Evolutionary conservation across 176 grass and related monocot species (phyloP).

Genomic region (Avena sativa): DNA sequence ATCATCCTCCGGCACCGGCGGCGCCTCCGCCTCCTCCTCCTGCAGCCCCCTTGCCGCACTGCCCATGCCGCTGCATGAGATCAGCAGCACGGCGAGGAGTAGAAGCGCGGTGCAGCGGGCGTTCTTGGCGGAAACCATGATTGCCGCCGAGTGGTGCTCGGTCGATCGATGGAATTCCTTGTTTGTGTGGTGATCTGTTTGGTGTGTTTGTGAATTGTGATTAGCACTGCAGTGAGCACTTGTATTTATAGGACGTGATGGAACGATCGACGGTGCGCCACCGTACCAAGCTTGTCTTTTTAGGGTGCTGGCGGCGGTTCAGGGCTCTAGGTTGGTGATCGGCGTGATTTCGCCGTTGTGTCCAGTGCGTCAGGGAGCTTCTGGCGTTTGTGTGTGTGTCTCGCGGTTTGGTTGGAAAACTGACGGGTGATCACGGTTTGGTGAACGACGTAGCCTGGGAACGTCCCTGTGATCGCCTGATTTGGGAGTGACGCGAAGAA

Average conservation of each 20-base stretch:
- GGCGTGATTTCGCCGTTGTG: conserved; percentile 2
- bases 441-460: neutral
- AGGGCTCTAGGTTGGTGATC: neutral
- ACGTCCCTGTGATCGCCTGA: too few species aligned
- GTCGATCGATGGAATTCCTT: neutral
- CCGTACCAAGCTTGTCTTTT: neutral
- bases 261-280: neutral
- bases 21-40: neutral
- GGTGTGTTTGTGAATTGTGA: neutral
- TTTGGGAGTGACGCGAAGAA: too few species aligned
- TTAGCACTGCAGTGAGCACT: neutral
- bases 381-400: neutral
- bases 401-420: conserved; percentile 4
- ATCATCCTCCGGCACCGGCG: conserved; percentile 16
- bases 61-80: conserved; percentile 37
- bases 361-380: neutral
- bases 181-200: neutral
- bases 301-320: neutral
- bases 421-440: neutral
- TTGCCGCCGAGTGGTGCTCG: neutral
- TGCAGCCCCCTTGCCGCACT: conserved; percentile 30
- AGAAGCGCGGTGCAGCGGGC: conserved; percentile 12
- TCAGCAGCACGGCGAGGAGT: conserved; percentile 37
- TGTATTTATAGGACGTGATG: conserved; percentile 3
- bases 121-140: conserved; percentile 39